Conservation (phyloP, 352 stramenopile genomes). For the Phytophthora colocasiae region DNA sequence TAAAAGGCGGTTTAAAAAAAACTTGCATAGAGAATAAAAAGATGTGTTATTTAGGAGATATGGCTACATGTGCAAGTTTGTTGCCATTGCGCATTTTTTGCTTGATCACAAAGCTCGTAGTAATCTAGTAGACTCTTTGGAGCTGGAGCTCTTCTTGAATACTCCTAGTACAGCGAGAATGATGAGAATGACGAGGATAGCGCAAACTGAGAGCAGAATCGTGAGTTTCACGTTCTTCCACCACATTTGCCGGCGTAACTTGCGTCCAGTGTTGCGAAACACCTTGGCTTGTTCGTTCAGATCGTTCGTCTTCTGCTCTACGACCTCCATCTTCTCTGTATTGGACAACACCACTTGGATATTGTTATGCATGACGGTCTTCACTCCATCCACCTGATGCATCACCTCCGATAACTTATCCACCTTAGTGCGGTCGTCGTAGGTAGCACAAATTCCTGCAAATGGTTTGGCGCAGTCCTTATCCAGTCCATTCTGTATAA, state of each 20-base stretch:
- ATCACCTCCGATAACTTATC: conserved; percentile 89
- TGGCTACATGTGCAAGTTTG: conserved; percentile 25
- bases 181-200: conserved; percentile 78
- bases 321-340: conserved; percentile 90
- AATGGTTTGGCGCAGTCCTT: conserved; percentile 82
- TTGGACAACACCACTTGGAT: conserved; percentile 88
- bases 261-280: conserved; percentile 84
- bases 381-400: conserved; percentile 82
- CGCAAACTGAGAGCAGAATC: conserved; percentile 64
- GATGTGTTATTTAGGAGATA: conserved; percentile 17
- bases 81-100: conserved; percentile 2
- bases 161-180: conserved; percentile 76
- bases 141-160: conserved; percentile 73
- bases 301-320: conserved; percentile 90
- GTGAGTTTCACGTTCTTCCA: conserved; percentile 89
- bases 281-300: conserved; percentile 89
- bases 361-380: conserved; percentile 89
- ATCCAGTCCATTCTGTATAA: conserved; percentile 66
- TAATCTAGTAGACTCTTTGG: conserved; percentile 15
- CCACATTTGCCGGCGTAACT: conserved; percentile 84
- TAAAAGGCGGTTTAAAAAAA: background rate
- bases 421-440: conserved; percentile 88
- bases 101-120: conserved; percentile 21
- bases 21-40: conserved; percentile 1
- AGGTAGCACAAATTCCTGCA: conserved; percentile 66